phyloP scores from a whole-genome alignment of 2,329 filamentous ascomycete genomes.

The Botrytis deweyae region DNA sequence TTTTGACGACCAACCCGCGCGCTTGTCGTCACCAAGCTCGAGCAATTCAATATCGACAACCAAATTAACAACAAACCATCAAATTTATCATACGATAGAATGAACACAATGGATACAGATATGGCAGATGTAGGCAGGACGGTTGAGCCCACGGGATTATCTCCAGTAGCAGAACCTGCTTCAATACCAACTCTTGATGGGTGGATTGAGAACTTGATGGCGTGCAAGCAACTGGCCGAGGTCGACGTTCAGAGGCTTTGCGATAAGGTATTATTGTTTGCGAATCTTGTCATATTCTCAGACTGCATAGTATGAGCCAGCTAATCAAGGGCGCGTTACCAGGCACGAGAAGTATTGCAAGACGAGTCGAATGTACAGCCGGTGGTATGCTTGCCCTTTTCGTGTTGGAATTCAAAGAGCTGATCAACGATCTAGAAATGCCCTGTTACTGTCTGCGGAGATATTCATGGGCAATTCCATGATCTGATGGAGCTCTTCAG shows the following conservation, averaged over 20 bases:
- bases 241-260: slow-evolving; percentile 93
- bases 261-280: slow-evolving; percentile 73
- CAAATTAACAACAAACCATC: slow-evolving; percentile 19
- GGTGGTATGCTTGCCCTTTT: slow-evolving; percentile 64
- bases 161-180: slow-evolving; percentile 76
- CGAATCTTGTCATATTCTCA: slow-evolving; percentile 19
- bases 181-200: slow-evolving; percentile 92
- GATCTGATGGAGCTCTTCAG: slow-evolving; percentile 99
- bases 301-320: slow-evolving; percentile 8
- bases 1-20: slow-evolving; percentile 20
- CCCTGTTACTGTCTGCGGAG: slow-evolving; percentile 96
- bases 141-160: slow-evolving; percentile 73
- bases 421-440: slow-evolving; percentile 68
- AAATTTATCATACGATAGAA: slow-evolving; percentile 19
- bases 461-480: slow-evolving; percentile 99
- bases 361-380: slow-evolving; percentile 99
- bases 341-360: slow-evolving; percentile 95
- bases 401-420: slow-evolving; percentile 36
- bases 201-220: slow-evolving; percentile 98
- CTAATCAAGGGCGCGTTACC: slow-evolving; percentile 22
- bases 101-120: slow-evolving; percentile 79
- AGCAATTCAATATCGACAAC: slow-evolving; percentile 33
- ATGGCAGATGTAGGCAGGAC: slow-evolving; percentile 97
- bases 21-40: slow-evolving; percentile 33
- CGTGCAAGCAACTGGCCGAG: slow-evolving; percentile 96